Evolutionary conservation across 129 eudicot species (phyloP), one percentile per base, ranked within the genome.

Genomic region (Tagetes patula): DNA sequence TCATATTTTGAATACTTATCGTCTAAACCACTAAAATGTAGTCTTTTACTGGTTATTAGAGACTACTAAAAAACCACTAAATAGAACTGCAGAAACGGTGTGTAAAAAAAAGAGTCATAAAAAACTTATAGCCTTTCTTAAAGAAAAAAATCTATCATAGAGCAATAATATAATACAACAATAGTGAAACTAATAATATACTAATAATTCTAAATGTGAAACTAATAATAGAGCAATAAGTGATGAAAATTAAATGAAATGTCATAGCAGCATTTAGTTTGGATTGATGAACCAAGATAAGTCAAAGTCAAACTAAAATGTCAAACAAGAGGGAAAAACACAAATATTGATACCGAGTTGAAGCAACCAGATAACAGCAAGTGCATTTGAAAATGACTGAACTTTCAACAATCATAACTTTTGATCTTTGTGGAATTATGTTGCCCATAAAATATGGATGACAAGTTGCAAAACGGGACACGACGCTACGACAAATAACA

Each of bases 291-390:
- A 60, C 43, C 42, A 33, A 13, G 31, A 60, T 1, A 34, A 36
- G 66, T 60, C 66, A 59, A 59, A 59, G 40, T 32, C 56, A 58
- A 58, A 58, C 64, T 30, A 36, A 61, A 36, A 36, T 36, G 67
- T 61, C 67, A 36, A 34, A 36, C 2, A 36, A 61, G 43, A 34
- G 67, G 45, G 36, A 32, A 60, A 0, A 8, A 1, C 65, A 33
- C 40, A 60, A 27, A 27, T 30, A 55, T 30, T 55, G 8, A 1
- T 20, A 14, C 59, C 2, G 31, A 52, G 58, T 52, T 52, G 59
- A 32, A 52, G 59, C 9, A 14, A 14, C 30, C 8, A 6, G 8
- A 52, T 52, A 20, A 52, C n/a, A 4, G 32, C 59, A 52, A 52
- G 59, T 14, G 59, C 31, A 0, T 32, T 14, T n/a, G 59, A 52